Conservation (phyloP, 805 yeast genomes). For the Yamadazyma nakazawae region DNA sequence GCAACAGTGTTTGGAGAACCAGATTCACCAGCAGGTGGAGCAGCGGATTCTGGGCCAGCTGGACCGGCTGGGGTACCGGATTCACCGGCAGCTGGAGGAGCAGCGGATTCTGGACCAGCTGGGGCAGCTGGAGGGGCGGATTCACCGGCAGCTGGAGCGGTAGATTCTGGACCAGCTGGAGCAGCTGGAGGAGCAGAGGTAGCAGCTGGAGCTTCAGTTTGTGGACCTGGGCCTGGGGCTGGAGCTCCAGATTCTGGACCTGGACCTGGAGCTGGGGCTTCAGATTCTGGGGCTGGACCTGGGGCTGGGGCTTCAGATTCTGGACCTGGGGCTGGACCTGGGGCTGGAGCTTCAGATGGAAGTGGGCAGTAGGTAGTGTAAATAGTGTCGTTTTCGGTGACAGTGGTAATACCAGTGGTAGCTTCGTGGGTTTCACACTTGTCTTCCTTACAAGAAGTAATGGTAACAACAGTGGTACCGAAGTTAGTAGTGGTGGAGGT, state of each 20-base stretch:
- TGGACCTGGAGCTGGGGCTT: constrained; percentile 16
- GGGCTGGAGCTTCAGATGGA: constrained; percentile 15
- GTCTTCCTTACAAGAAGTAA: constrained; percentile 35
- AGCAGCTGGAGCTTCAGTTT: constrained; percentile 6
- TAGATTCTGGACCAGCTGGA: not conserved
- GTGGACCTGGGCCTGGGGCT: constrained; percentile 4
- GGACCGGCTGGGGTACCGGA: constrained; percentile 11
- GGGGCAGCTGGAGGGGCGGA: constrained; percentile 13
- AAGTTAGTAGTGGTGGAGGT: constrained; percentile 22
- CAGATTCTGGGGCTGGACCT: constrained; percentile 13
- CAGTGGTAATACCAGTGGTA: constrained; percentile 38
- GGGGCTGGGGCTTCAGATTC: constrained; percentile 19
- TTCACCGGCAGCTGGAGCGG: constrained; percentile 12
- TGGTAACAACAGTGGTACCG: constrained; percentile 31
- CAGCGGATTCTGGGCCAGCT: constrained; percentile 13
- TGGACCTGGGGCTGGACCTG: constrained; percentile 20
- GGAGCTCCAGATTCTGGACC: constrained; percentile 15
- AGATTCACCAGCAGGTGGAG: too few relatives aligned
- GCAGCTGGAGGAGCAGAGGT: constrained; percentile 11
- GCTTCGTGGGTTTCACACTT: constrained; percentile 25
- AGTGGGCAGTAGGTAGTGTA: constrained; percentile 38
- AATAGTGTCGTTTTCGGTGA: constrained; percentile 27
- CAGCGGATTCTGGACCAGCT: constrained; percentile 6
- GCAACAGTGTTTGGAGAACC: constrained; percentile 8
- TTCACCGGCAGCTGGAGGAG: constrained; percentile 11